Evolutionary conservation across 2,329 filamentous ascomycete genomes (phyloP), one percentile per base, ranked within the genome.

Genomic region (Pezicula rhizophila): DNA sequence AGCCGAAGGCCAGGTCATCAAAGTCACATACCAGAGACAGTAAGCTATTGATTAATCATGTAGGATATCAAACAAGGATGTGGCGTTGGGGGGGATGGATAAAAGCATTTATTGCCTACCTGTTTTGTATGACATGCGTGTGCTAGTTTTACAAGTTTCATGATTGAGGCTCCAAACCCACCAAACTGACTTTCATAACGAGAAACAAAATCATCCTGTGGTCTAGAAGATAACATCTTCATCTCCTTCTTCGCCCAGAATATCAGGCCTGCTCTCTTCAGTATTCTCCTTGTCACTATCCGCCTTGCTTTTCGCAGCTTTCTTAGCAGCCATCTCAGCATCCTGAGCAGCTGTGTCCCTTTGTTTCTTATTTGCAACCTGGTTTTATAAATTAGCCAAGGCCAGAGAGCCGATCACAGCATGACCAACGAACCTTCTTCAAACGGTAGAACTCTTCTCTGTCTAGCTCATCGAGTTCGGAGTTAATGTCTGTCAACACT

Each of bases 361-460:
- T 66, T 90, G 85, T 67, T 92, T 92, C 73, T 92, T 92, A 66
- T 80, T 80, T 42, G 88, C 87, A 33, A 92, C 87, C 66, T 68
- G 48, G 25, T 33, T n/a, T 8, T 15, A 23, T 34, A 20, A 14
- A 31, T 54, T 42, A 54, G 43, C n/a, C 15, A 18, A 46, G 18
- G 15, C 25, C 12, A 15, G 28, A 15, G 38, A 18, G 11, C 42
- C 46, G 14, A 41, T 46, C 12, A 14, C 28, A 28, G 35, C 8
- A 31, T 4, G 10, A 15, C 18, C 35, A 38, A 39, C 48, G 48
- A 60, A 66, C 78, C 76, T 99, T 99, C 73, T 99, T 99, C 65
- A 99, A 71, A 57, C 93, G 79, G 71, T 96, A 99, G 68, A 99
- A 99, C 67, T 99, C 93, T 68, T 97, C 93, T 75, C 93, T 82